phyloP scores from a whole-genome alignment of 2,329 filamentous ascomycete species.

The Arthroderma uncinatum region DNA sequence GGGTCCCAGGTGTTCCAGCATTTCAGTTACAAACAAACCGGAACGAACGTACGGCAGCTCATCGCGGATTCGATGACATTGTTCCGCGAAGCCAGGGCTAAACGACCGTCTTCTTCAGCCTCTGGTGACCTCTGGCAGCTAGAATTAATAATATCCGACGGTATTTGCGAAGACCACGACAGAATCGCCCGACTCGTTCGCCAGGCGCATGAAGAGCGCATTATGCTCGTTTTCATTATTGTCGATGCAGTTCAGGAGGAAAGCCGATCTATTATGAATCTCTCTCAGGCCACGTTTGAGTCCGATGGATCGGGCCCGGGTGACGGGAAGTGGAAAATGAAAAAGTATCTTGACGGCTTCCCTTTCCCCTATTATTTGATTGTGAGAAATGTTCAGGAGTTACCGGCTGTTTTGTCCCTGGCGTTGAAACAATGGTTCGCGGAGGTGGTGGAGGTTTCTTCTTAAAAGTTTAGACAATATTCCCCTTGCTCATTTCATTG shows the following conservation, averaged over 20 bases:
- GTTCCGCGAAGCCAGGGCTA: constrained; percentile 64
- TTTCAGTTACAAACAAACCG: constrained; percentile 74
- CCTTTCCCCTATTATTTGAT: constrained; percentile 96
- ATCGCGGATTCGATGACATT: constrained; percentile 66
- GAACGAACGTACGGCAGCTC: constrained; percentile 73
- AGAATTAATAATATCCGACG: constrained; percentile 84
- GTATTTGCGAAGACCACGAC: constrained; percentile 82
- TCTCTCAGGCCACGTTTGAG: constrained; percentile 77
- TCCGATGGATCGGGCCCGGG: constrained; percentile 50
- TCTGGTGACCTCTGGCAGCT: constrained; percentile 85
- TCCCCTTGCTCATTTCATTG: not conserved
- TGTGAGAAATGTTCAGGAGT: constrained; percentile 79
- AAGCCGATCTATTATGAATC: constrained; percentile 58
- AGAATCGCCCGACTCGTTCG: constrained; percentile 70
- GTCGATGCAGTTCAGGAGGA: constrained; percentile 55
- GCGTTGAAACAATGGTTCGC: constrained; percentile 94
- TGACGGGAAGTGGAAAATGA: constrained; percentile 61
- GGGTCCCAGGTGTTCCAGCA: constrained; percentile 74
- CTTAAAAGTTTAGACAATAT: constrained; percentile 17
- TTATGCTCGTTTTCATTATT: constrained; percentile 97
- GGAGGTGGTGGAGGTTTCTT: constrained; percentile 45
- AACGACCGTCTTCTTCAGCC: constrained; percentile 41
- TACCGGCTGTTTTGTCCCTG: constrained; percentile 77
- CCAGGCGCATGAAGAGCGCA: constrained; percentile 80
- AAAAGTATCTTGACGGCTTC: constrained; percentile 88